These are phyloP conservation scores for Populus tremula DNA, from an alignment of 345 rosid genomes.

Conservation along the genomic window DNA sequence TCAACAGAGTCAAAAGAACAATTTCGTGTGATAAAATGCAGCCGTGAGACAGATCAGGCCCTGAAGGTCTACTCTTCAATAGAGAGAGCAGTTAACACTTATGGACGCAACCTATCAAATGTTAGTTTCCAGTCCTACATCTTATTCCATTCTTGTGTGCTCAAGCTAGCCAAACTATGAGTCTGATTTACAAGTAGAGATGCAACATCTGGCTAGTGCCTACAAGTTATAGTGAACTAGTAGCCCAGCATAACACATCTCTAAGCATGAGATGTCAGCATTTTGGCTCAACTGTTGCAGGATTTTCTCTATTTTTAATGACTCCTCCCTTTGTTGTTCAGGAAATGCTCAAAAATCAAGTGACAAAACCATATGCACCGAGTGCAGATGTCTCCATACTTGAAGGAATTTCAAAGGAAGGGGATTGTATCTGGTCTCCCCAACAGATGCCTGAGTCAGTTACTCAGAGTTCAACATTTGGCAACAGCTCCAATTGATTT, in stretches of 20 bases:
- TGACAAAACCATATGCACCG: slow-evolving; percentile 82
- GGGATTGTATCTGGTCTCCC: slow-evolving; percentile 42
- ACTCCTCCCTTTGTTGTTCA: slow-evolving; percentile 24
- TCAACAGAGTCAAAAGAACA: slow-evolving; percentile 67
- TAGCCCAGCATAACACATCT: not conserved
- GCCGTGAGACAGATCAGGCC: slow-evolving; percentile 67
- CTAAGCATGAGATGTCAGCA: not conserved
- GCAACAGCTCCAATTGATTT: slow-evolving; percentile 40
- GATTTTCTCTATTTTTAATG: not conserved
- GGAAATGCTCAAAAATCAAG: slow-evolving; percentile 73
- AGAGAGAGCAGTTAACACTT: slow-evolving; percentile 60
- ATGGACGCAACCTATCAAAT: slow-evolving; percentile 53
- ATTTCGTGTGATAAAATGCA: slow-evolving; percentile 69
- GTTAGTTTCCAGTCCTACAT: slow-evolving; percentile 34
- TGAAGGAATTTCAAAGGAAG: slow-evolving; percentile 56
- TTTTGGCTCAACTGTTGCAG: not conserved
- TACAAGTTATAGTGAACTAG: not conserved
- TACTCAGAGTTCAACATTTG: slow-evolving; percentile 58
- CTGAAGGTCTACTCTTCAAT: slow-evolving; percentile 63
- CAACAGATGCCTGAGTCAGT: slow-evolving; percentile 52
- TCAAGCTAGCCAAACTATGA: not conserved
- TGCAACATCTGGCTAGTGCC: not conserved
- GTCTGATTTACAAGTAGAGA: not conserved
- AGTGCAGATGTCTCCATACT: slow-evolving; percentile 19
- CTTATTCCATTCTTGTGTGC: not conserved